These are phyloP conservation scores for Candida nanaspora DNA, from an alignment of 805 yeast genomes.

Conservation along the genomic window DNA sequence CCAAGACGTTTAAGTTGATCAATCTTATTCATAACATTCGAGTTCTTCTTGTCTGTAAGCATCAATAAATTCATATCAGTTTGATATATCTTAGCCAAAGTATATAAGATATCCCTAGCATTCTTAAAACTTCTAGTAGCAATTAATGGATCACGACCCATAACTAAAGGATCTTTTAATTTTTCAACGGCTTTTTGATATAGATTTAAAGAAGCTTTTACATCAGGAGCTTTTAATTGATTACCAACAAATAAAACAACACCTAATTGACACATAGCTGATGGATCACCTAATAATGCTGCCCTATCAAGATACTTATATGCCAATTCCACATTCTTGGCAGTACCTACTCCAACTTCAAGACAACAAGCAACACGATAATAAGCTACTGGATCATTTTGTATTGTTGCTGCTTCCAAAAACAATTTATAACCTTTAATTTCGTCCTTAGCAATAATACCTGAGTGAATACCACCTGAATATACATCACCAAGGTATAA, in stretches of 20 bases:
- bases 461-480: slow-evolving; percentile 41
- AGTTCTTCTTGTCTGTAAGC: slow-evolving; percentile 14
- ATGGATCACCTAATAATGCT: slow-evolving; percentile 52
- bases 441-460: slow-evolving; percentile 44
- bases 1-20: slow-evolving; percentile 25
- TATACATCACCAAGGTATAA: slow-evolving; percentile 57
- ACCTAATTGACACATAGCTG: slow-evolving; percentile 72
- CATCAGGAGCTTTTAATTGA: slow-evolving; percentile 12
- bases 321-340: slow-evolving; percentile 37
- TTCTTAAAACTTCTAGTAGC: slow-evolving; percentile 26
- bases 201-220: slow-evolving; percentile 20
- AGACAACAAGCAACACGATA: slow-evolving; percentile 66
- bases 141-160: slow-evolving; percentile 27
- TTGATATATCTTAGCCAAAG: slow-evolving; percentile 28
- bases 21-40: slow-evolving; percentile 25
- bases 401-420: slow-evolving; percentile 44
- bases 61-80: slow-evolving; percentile 25
- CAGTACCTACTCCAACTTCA: slow-evolving; percentile 57
- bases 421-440: slow-evolving; percentile 56
- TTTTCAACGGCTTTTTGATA: slow-evolving; percentile 21
- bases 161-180: slow-evolving; percentile 14
- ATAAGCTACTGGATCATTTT: slow-evolving; percentile 51
- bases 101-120: slow-evolving; percentile 27
- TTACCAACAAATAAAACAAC: slow-evolving; percentile 44
- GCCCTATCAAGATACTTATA: slow-evolving; percentile 50